Evolutionary conservation across 2,329 filamentous ascomycete genomes (phyloP), one percentile per base, ranked within the genome.

Genomic region (Trichoderma citrinoviride): DNA sequence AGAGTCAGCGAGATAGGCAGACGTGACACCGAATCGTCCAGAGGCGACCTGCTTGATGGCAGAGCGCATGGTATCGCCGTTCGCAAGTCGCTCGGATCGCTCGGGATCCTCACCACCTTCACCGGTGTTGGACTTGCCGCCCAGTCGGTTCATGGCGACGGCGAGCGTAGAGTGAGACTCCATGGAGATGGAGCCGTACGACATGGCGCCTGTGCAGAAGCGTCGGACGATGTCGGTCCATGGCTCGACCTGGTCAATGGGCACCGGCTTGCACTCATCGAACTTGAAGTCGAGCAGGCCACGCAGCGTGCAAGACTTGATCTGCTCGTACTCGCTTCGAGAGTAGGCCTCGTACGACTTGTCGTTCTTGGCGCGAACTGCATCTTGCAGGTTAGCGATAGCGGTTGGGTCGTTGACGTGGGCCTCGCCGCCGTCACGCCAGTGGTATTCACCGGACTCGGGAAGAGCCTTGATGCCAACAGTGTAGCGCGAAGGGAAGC

Each of bases 301-400:
- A 76, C 94, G 92, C 7, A 98, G 87, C 1, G 94, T 98, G 79
- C 94, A 98, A 73, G 92, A 87, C 83, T 97, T 97, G 82, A 97
- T 97, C 74, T 95, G 91, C 81, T 97, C 93, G 74, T 97, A 96
- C 76, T 95, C 93, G 2, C 92, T 90, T 68, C 90, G 87, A 0
- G 94, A 96, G 80, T 98, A 98, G 0, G 94, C 93, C 79, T 97
- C 93, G 78, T 97, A 98, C 0, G 94, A 97, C 81, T 97, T 97
- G 82, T 97, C 93, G 74, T 98, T 97, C 87, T 97, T 97, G 68
- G 90, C 94, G 66, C 94, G 90, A 17, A 97, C 94, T 14, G 94
- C 94, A 77, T 98, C 94, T 78, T 97, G 94, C 67, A 98, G 92
- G 78, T 97, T 97, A 74, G 94, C 94, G 80, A 98, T 97, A 68